Conservation (phyloP, 306 rosid species). For the Lotus japonicus region DNA sequence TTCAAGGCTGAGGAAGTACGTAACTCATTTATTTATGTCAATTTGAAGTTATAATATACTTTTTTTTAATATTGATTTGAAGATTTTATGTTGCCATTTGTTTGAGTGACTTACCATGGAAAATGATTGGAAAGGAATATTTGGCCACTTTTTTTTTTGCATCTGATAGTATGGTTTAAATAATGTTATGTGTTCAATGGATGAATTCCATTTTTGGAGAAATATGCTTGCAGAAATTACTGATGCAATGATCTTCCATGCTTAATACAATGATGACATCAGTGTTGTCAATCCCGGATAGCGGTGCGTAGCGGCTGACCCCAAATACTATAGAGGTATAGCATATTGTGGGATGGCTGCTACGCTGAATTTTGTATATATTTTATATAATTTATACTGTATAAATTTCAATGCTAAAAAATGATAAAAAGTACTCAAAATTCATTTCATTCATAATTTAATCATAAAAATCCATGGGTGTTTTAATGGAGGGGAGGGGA, state of each 20-base stretch:
- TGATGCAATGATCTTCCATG: neutral
- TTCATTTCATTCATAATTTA: too few relatives aligned
- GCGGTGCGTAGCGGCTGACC: too few relatives aligned
- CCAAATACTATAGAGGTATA: too few relatives aligned
- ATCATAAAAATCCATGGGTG: too few relatives aligned
- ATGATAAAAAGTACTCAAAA: too few relatives aligned
- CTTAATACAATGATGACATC: neutral
- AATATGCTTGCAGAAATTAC: neutral
- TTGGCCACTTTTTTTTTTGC: too few relatives aligned
- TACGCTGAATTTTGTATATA: too few relatives aligned
- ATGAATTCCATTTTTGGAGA: neutral
- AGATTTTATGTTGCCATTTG: neutral
- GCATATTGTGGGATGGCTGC: too few relatives aligned
- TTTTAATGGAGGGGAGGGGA: too few relatives aligned
- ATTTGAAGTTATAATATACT: neutral
- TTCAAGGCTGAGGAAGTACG: slow-evolving; percentile 98
- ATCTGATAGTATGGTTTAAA: neutral
- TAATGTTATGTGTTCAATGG: neutral
- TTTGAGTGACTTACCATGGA: neutral
- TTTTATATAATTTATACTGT: too few relatives aligned
- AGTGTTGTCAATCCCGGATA: too few relatives aligned
- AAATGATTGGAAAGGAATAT: slow-evolving; percentile 18
- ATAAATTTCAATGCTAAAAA: too few relatives aligned
- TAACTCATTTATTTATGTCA: slow-evolving; percentile 18
- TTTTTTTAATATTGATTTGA: slow-evolving; percentile 2